Evolutionary conservation across 2,329 filamentous ascomycete genomes (phyloP).

Genomic region (Emericellopsis atlantica): DNA sequence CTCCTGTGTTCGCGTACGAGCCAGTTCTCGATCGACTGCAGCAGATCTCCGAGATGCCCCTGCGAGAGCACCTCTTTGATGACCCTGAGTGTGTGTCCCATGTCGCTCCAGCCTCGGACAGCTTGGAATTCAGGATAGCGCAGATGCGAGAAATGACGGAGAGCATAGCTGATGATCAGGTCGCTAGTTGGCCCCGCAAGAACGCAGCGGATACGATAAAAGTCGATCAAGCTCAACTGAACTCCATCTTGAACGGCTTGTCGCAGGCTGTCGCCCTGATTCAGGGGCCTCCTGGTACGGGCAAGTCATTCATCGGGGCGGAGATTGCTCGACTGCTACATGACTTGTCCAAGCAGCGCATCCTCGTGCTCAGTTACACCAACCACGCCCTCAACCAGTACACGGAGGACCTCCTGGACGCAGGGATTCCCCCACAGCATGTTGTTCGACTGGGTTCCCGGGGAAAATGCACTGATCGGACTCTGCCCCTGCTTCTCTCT

Average conservation of each 20-base stretch:
- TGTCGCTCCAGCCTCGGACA: neutral
- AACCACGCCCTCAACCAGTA: conserved; percentile 87
- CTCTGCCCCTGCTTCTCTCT: conserved; percentile 56
- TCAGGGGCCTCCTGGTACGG: conserved; percentile 66
- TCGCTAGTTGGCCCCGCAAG: no score
- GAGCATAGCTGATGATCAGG: no score
- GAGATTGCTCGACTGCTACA: conserved; percentile 34
- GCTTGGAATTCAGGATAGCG: neutral
- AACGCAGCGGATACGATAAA: no score
- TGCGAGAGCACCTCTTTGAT: conserved; percentile 38
- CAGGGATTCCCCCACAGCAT: conserved; percentile 36
- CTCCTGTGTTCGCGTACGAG: conserved; percentile 56
- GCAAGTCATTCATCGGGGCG: conserved; percentile 74
- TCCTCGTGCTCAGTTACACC: conserved; percentile 75
- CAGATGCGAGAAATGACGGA: no score
- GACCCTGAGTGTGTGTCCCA: neutral
- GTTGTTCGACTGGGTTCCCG: conserved; percentile 30
- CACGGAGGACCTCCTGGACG: conserved; percentile 44
- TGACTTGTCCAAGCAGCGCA: conserved; percentile 32
- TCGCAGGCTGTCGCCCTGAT: conserved; percentile 47
- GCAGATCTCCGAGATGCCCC: conserved; percentile 37
- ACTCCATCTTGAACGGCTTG: no score
- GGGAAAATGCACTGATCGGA: conserved; percentile 53
- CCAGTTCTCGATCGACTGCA: conserved; percentile 51
- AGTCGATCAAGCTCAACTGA: no score